Conservation (phyloP, 1,284 basidiomycete genomes). For the Ceratobasidium theobromae region DNA sequence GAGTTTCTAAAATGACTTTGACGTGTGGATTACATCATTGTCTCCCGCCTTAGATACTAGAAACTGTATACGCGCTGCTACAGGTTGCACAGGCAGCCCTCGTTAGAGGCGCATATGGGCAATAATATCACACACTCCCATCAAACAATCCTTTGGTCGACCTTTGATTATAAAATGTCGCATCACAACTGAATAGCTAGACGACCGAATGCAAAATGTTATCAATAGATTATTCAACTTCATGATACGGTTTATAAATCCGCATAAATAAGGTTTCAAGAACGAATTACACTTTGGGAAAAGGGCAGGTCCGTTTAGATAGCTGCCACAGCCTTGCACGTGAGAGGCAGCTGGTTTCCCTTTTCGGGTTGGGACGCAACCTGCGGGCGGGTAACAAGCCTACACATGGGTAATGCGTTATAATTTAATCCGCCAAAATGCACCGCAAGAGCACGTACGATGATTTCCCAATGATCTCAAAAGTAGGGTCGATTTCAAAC, state of each 20-base stretch:
- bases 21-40: too few relatives aligned
- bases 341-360: slow-evolving; percentile 33
- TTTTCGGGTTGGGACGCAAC: slow-evolving; percentile 27
- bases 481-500: slow-evolving; percentile 36
- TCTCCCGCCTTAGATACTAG: slow-evolving; percentile 56
- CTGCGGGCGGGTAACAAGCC: slow-evolving; percentile 29
- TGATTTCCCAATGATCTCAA: slow-evolving; percentile 22
- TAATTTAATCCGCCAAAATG: too few relatives aligned
- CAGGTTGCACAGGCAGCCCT: slow-evolving; percentile 49
- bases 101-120: background rate
- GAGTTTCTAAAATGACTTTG: too few relatives aligned
- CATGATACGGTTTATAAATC: background rate
- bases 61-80: slow-evolving; percentile 54
- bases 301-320: background rate
- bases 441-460: slow-evolving; percentile 1
- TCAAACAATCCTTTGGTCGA: too few relatives aligned
- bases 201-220: too few relatives aligned
- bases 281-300: too few relatives aligned
- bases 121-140: too few relatives aligned
- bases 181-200: too few relatives aligned
- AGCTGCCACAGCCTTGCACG: slow-evolving; percentile 7
- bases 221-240: background rate
- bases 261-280: too few relatives aligned
- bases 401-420: too few relatives aligned
- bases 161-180: too few relatives aligned